A percentile compares a stretch with the other conserved stretches of the same genome.
These are phyloP conservation scores for Xylaria digitata DNA, from an alignment of 2,329 filamentous ascomycete species.

Conservation along the genomic window DNA sequence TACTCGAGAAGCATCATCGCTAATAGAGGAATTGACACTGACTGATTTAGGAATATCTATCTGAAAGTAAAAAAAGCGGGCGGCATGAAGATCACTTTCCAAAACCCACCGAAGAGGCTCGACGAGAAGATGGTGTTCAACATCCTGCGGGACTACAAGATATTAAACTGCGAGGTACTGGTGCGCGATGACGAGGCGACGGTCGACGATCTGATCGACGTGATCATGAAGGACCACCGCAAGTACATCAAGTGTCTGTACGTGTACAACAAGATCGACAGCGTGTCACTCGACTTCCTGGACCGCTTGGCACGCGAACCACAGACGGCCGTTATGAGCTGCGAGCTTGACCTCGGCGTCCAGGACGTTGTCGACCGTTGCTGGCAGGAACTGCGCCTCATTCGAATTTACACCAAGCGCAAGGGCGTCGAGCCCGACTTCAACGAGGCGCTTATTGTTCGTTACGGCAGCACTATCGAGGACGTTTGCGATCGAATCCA, in stretches of 20 bases:
- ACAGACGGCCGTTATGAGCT: conserved; percentile 96
- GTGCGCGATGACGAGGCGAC: conserved; percentile 95
- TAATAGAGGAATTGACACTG: conserved; percentile 7
- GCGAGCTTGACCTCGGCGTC: conserved; percentile 93
- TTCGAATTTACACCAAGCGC: conserved; percentile 95
- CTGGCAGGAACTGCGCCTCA: conserved; percentile 91
- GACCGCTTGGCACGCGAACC: conserved; percentile 92
- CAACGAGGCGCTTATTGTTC: conserved; percentile 89
- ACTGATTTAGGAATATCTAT: conserved; percentile 82
- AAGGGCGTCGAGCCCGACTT: conserved; percentile 94
- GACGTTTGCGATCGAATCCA: conserved; percentile 98
- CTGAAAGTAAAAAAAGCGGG: conserved; percentile 95
- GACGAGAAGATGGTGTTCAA: conserved; percentile 99
- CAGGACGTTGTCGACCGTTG: conserved; percentile 93
- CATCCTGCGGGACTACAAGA: conserved; percentile 98
- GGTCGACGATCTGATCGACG: conserved; percentile 98
- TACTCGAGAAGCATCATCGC: neutral
- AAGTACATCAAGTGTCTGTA: conserved; percentile 97
- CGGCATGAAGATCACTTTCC: conserved; percentile 98
- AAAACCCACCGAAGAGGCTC: conserved; percentile 85
- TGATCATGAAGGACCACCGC: conserved; percentile 98
- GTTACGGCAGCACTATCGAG: conserved; percentile 88
- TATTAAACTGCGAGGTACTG: conserved; percentile 96
- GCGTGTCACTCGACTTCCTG: conserved; percentile 90
- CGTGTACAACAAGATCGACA: conserved; percentile 99